A percentile compares a stretch with the other conserved stretches of the same genome.
Conservation (phyloP, 371 early-diverging fungal species). For the Mucor lusitanicus region DNA sequence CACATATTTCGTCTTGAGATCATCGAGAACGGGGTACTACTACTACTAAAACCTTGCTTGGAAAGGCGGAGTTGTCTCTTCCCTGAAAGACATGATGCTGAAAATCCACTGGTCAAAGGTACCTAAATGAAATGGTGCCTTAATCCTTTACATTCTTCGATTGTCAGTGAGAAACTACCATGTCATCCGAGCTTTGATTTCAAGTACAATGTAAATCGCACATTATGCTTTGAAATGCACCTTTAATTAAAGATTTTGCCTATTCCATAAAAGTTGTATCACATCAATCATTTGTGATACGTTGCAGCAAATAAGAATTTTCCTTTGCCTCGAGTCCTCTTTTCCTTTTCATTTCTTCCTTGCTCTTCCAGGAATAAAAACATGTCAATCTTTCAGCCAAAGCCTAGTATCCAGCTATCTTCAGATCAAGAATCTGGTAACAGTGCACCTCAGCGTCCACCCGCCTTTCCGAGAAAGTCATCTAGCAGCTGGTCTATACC, state of each 20-base stretch:
- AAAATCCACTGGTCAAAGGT: too few relatives aligned
- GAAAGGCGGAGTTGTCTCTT: too few relatives aligned
- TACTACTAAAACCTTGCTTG: too few relatives aligned
- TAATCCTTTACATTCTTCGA: too few relatives aligned
- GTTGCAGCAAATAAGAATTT: neutral
- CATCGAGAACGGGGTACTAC: too few relatives aligned
- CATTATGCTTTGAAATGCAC: too few relatives aligned
- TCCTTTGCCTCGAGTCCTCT: neutral
- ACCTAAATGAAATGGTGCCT: too few relatives aligned
- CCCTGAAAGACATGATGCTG: too few relatives aligned
- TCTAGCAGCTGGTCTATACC: constrained; percentile 12
- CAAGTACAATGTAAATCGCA: too few relatives aligned
- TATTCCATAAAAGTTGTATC: neutral
- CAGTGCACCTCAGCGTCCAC: neutral
- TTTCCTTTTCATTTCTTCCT: neutral
- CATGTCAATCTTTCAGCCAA: neutral
- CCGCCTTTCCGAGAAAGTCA: neutral
- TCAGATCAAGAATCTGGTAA: neutral
- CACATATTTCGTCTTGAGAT: too few relatives aligned
- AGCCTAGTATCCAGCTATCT: neutral
- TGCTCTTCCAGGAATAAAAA: neutral
- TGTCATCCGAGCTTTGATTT: too few relatives aligned
- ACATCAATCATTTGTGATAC: neutral
- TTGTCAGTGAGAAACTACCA: too few relatives aligned
- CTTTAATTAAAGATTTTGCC: neutral